Evolutionary conservation across 345 rosid species (phyloP).

Genomic region (Populus pruinosa): DNA sequence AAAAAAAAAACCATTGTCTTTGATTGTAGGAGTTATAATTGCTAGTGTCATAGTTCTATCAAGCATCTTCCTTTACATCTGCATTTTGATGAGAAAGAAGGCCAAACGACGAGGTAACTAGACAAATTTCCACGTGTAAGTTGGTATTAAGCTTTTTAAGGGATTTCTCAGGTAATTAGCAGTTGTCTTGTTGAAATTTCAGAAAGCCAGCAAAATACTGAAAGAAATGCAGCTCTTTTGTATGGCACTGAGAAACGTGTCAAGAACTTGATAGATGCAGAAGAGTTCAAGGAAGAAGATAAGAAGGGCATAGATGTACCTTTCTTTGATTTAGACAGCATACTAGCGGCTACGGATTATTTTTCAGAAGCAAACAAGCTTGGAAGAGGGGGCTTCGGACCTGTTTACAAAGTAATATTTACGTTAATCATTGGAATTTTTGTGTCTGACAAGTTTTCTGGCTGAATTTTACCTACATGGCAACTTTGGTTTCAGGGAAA

Average conservation of each 20-base stretch:
- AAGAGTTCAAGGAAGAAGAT: slow-evolving; percentile 13
- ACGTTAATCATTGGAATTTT: neutral
- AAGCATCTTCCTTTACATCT: slow-evolving; percentile 3
- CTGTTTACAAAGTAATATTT: slow-evolving; percentile 11
- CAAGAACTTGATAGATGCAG: slow-evolving; percentile 3
- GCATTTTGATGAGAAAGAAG: slow-evolving; percentile 6
- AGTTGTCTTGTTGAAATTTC: neutral
- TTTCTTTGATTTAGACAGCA: slow-evolving; percentile 21
- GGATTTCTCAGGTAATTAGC: neutral
- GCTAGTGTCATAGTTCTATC: slow-evolving; percentile 6
- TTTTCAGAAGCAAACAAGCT: slow-evolving; percentile 15
- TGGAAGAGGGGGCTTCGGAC: slow-evolving; percentile 19
- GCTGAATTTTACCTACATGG: neutral
- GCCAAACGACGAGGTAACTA: slow-evolving; percentile 18
- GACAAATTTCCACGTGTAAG: neutral
- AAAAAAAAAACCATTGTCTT: neutral
- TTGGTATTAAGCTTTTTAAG: neutral
- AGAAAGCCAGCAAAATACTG: neutral
- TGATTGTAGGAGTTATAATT: slow-evolving; percentile 12
- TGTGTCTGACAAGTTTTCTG: neutral
- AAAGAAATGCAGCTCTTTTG: neutral
- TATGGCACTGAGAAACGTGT: slow-evolving; percentile 7
- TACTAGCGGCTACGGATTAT: slow-evolving; percentile 11
- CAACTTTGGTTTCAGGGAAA: neutral
- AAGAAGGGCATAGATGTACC: slow-evolving; percentile 23